These are phyloP conservation scores for Irpex sp. DNA, from an alignment of 1,284 basidiomycete species.

Conservation along the genomic window DNA sequence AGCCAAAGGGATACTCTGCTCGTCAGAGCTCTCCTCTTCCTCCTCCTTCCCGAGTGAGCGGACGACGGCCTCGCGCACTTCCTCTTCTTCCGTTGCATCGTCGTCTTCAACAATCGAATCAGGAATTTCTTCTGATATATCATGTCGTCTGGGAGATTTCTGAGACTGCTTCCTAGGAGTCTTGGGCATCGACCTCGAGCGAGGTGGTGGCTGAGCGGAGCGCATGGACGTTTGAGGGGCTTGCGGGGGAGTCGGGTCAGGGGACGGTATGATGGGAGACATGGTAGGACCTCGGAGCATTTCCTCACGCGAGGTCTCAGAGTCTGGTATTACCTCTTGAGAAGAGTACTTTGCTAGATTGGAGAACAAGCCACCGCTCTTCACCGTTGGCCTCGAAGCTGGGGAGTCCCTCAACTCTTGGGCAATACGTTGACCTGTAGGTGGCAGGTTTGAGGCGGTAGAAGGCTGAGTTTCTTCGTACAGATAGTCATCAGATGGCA, in stretches of 20 bases:
- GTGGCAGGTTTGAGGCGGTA: slow-evolving; percentile 3
- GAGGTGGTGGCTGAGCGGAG: background rate
- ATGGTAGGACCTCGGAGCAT: background rate
- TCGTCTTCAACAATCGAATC: background rate
- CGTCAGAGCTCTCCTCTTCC: slow-evolving; percentile 10
- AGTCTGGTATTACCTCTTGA: slow-evolving; percentile 25
- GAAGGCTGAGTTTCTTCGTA: slow-evolving; percentile 9
- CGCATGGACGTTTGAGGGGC: background rate
- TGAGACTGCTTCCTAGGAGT: background rate
- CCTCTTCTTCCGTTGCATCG: background rate
- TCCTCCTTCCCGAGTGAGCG: slow-evolving; percentile 5
- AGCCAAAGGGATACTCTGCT: slow-evolving; percentile 21
- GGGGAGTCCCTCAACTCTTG: background rate
- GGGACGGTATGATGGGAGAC: background rate
- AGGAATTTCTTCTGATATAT: background rate
- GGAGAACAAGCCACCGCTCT: background rate
- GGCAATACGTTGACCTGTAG: background rate
- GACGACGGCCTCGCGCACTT: slow-evolving; percentile 12
- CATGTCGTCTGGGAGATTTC: background rate
- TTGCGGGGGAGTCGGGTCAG: background rate
- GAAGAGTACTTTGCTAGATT: slow-evolving; percentile 4
- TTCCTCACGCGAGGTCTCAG: slow-evolving; percentile 20
- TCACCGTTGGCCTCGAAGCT: slow-evolving; percentile 5
- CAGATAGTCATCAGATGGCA: background rate
- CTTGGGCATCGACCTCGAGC: background rate